Evolutionary conservation across 495 filamentous ascomycete genomes (phyloP).

Genomic region (Lentithecium fluviatile): DNA sequence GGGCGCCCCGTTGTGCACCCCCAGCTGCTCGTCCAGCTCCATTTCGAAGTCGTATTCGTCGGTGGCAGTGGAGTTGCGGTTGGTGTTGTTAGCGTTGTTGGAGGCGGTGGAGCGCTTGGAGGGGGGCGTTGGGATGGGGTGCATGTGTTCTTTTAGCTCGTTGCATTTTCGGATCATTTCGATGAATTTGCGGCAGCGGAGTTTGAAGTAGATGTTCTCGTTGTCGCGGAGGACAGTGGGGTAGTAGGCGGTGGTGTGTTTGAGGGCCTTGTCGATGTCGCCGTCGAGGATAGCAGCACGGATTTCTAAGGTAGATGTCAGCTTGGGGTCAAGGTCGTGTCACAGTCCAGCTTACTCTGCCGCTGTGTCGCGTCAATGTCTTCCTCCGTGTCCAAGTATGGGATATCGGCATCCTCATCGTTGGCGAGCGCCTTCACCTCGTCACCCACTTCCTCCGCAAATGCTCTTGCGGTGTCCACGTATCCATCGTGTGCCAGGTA

Average conservation of each 20-base stretch:
- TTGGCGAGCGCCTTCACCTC: conserved; percentile 60
- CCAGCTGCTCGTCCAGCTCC: conserved; percentile 72
- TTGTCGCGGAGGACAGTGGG: conserved; percentile 79
- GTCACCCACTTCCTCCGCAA: conserved; percentile 75
- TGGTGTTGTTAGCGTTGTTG: conserved; percentile 39
- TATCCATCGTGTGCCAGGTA: conserved; percentile 95
- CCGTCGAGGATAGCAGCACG: conserved; percentile 86
- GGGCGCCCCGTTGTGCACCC: conserved; percentile 33
- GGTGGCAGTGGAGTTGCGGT: conserved; percentile 28
- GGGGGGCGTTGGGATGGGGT: conserved; percentile 28
- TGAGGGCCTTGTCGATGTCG: conserved; percentile 86
- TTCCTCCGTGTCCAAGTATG: conserved; percentile 72
- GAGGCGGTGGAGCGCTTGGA: conserved; percentile 42
- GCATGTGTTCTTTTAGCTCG: conserved; percentile 45
- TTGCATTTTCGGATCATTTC: conserved; percentile 91
- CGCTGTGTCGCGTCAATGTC: conserved; percentile 84
- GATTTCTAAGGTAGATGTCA: conserved; percentile 59
- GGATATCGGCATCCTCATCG: conserved; percentile 50
- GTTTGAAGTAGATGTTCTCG: conserved; percentile 83
- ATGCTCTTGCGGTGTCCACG: conserved; percentile 88
- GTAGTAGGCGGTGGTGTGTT: conserved; percentile 76
- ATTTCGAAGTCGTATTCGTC: conserved; percentile 54
- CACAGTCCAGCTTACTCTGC: conserved; percentile 62
- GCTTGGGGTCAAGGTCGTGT: neutral
- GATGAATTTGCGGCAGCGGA: conserved; percentile 88